phyloP scores from a whole-genome alignment of 2,329 filamentous ascomycete genomes.

The Boeremia exigua region DNA sequence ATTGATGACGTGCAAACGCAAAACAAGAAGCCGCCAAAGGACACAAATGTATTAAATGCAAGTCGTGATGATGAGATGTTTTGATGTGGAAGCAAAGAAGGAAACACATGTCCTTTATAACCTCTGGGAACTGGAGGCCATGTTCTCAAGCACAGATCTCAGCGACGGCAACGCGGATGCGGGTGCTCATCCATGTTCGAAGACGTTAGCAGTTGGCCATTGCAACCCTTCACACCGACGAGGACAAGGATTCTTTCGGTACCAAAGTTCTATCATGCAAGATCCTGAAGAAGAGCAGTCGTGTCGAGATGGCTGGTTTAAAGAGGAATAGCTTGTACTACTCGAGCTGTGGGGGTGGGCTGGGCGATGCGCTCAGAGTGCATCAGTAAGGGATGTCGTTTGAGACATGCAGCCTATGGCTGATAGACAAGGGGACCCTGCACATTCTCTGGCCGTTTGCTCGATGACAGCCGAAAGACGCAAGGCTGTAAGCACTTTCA shows the following conservation, averaged over 20 bases:
- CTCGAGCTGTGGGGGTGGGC: conserved; percentile 11
- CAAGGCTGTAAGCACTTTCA: conserved; percentile 26
- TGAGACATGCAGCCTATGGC: conserved; percentile 19
- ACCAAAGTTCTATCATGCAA: conserved; percentile 14
- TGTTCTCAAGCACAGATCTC: conserved; percentile 12
- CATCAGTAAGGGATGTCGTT: conserved; percentile 21
- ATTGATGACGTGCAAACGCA: conserved; percentile 1
- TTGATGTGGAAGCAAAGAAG: background rate
- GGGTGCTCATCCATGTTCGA: conserved; percentile 12
- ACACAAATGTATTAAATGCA: conserved; percentile 6
- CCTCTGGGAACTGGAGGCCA: background rate
- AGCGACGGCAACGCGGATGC: conserved; percentile 21
- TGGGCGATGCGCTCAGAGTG: conserved; percentile 14
- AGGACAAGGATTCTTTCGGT: conserved; percentile 17
- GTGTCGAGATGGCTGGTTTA: conserved; percentile 10
- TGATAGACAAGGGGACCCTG: conserved; percentile 18
- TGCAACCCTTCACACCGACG: conserved; percentile 14
- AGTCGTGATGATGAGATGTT: conserved; percentile 5
- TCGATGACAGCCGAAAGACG: conserved; percentile 17
- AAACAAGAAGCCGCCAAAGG: conserved; percentile 11
- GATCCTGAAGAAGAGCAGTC: conserved; percentile 10
- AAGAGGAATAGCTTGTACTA: conserved; percentile 8
- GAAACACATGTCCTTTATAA: conserved; percentile 14
- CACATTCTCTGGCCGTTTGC: conserved; percentile 18
- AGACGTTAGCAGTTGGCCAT: conserved; percentile 14